Evolutionary conservation across 306 rosid species (phyloP).

Genomic region (Cajanus cajan): DNA sequence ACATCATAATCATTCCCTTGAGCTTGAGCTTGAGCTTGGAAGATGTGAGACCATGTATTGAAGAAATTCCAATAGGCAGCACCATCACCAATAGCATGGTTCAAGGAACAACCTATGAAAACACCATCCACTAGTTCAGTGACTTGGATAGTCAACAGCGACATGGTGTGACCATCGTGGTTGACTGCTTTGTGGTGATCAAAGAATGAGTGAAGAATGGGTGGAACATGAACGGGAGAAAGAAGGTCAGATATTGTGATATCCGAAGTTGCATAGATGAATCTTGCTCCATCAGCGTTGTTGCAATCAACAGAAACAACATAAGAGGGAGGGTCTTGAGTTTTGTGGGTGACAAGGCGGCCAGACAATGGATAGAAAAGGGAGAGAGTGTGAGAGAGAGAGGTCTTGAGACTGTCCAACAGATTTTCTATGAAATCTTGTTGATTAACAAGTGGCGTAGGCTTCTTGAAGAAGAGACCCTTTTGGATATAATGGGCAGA

Average conservation of each 20-base stretch:
- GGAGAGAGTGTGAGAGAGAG: constrained; percentile 52
- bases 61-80: constrained; percentile 65
- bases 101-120: constrained; percentile 66
- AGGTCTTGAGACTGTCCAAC: constrained; percentile 41
- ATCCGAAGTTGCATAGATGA: constrained; percentile 51
- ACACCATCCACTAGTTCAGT: constrained; percentile 59
- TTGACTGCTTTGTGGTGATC: constrained; percentile 58
- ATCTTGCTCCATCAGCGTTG: constrained; percentile 44
- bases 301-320: constrained; percentile 42
- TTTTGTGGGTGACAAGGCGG: constrained; percentile 42
- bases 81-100: constrained; percentile 51
- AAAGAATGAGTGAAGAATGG: constrained; percentile 49
- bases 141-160: constrained; percentile 57
- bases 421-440: constrained; percentile 28
- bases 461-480: constrained; percentile 68
- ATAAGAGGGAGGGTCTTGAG: constrained; percentile 35
- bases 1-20: not conserved
- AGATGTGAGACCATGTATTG: constrained; percentile 59
- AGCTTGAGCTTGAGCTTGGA: constrained; percentile 32
- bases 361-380: constrained; percentile 71
- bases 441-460: not conserved
- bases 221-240: constrained; percentile 57
- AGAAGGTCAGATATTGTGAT: constrained; percentile 46
- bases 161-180: constrained; percentile 60
- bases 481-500: constrained; percentile 58